Evolutionary conservation across 2,329 filamentous ascomycete species (phyloP).

Genomic region (Podosphaera aphanis): DNA sequence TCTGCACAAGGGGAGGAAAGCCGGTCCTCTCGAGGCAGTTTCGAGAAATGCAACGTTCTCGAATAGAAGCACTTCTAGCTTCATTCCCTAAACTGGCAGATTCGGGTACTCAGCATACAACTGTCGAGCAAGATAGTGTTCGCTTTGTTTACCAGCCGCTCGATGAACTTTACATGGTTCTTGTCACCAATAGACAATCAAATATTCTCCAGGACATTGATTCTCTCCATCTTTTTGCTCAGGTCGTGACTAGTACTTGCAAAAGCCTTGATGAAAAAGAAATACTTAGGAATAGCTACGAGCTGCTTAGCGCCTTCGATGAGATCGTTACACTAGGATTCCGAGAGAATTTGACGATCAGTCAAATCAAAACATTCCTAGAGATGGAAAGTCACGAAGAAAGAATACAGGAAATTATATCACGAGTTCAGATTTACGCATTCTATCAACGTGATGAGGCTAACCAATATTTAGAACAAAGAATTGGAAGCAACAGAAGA

Average conservation of each 20-base stretch:
- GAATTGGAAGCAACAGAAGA: conserved; percentile 95
- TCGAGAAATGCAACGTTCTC: conserved; percentile 86
- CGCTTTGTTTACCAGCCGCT: conserved; percentile 98
- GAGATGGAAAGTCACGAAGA: conserved; percentile 99
- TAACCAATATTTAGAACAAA: conserved; percentile 51
- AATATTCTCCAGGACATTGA: conserved; percentile 99
- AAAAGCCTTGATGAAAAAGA: conserved; percentile 89
- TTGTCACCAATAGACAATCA: conserved; percentile 97
- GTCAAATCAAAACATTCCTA: conserved; percentile 96
- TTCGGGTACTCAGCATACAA: conserved; percentile 89
- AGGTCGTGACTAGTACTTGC: conserved; percentile 91
- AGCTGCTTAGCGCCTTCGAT: conserved; percentile 87
- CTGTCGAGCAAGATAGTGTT: conserved; percentile 96
- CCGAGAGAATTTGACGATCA: conserved; percentile 82
- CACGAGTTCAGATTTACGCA: conserved; percentile 32
- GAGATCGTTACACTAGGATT: conserved; percentile 92
- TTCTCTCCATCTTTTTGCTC: conserved; percentile 88
- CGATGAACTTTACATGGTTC: conserved; percentile 97
- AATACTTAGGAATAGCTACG: conserved; percentile 84
- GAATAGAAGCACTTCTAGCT: conserved; percentile 87
- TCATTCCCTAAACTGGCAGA: conserved; percentile 96
- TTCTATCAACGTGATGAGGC: conserved; percentile 2
- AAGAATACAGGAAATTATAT: conserved; percentile 95
- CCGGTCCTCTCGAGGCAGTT: conserved; percentile 95
- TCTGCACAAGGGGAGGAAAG: conserved; percentile 96